Base-by-base conservation (phyloP, 176 grass and related monocot species). In the Ananas comosus region DNA sequence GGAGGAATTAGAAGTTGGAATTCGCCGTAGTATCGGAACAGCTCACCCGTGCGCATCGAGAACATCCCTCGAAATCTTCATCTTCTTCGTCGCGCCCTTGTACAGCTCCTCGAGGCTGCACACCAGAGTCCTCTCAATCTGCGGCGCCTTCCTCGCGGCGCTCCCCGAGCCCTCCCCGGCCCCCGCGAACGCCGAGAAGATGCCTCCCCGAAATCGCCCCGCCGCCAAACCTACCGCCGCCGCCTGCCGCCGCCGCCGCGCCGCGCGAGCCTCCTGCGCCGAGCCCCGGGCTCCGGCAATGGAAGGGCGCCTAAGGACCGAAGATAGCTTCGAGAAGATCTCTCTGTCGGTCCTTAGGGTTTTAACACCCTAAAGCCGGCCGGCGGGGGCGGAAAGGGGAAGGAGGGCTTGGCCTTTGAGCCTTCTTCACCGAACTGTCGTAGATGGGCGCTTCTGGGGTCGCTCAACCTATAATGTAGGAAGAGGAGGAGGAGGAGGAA, bases 31-130 rank as follows among this genome's bases (percentile, higher is more conserved):
- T 76, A 72, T 27, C 3, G 0, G 21, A 70, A 12, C 14, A 67
- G 33, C 83, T 89, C 68, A 93, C 90, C 90, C 82, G 1, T 66
- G 42, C 4, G 76, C 17, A 9, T 89, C 90, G 6, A 93, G 12
- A 49, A 86, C 80, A 56, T 93, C 80, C 77, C 90, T 83, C 14
- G 90, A 89, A 56, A 93, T 93, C 74, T 89, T 93, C 90, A 93
- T 79, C 72, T 93, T 93, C 85, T 93, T 93, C 56, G 83, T 88
- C n/a, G 86, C 71, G 2, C 90, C 90, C 72, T 79, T 93, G 53
- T 86, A 83, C 18, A 93, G 73, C 63, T 93, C 86, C 81, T 93
- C 83, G 0, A 93, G 78, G 63, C 25, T 83, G 70, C 83, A 93
- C 18, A 76, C 70, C 33, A 93, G 67, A 14, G 66, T 71, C 51